Percentiles rank a stretch among this genome's conserved stretches.
Evolutionary conservation across 495 filamentous ascomycete genomes (phyloP).

Genomic region (Neurospora sp.): DNA sequence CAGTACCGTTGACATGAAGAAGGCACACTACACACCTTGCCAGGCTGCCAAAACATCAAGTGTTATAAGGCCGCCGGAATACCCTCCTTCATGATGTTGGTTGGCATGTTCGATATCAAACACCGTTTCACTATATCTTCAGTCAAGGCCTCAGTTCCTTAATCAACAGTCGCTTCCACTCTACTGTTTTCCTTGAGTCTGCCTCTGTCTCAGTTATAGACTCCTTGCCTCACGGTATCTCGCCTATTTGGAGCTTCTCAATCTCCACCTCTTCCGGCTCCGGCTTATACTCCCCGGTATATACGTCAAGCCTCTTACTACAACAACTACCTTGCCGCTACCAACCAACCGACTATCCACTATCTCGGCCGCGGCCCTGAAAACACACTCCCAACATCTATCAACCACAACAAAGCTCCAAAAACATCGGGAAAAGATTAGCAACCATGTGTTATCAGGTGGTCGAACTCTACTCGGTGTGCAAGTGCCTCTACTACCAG

Average conservation of each 20-base stretch:
- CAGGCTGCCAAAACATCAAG: background rate
- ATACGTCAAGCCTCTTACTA: background rate
- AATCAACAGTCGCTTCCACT: background rate
- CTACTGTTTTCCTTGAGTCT: background rate
- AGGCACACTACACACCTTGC: background rate
- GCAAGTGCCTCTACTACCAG: constrained; percentile 71
- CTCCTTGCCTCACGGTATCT: background rate
- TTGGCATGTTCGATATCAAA: background rate
- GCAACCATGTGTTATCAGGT: constrained; percentile 61
- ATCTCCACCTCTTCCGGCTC: background rate
- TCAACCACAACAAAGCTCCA: background rate
- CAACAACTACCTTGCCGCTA: background rate
- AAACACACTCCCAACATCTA: background rate
- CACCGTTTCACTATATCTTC: background rate
- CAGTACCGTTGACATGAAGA: background rate
- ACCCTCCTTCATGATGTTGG: background rate
- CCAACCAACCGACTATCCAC: background rate
- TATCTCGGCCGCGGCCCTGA: background rate
- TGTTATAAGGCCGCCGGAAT: background rate
- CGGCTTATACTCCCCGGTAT: background rate
- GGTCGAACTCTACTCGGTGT: constrained; percentile 67
- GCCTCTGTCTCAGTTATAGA: background rate
- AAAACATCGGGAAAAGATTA: background rate
- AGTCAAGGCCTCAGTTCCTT: background rate
- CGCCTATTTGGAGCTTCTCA: background rate